Conservation (phyloP, 345 rosid genomes). For the Brassica rapa region DNA sequence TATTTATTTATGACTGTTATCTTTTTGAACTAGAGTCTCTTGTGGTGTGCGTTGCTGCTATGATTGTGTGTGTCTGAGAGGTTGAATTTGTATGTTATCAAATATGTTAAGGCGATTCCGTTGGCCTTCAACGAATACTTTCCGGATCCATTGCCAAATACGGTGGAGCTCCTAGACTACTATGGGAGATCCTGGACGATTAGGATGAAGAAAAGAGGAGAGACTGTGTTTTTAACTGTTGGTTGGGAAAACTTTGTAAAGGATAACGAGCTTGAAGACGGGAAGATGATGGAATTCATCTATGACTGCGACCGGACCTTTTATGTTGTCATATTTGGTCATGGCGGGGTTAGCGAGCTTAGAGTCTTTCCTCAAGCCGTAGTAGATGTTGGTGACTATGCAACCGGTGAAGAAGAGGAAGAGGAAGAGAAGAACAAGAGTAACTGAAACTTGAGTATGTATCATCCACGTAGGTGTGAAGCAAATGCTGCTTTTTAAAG, state of each 20-base stretch:
- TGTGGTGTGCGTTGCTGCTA: not conserved
- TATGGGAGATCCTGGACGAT: conserved; percentile 31
- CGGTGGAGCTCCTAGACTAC: conserved; percentile 5
- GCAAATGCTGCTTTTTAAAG: not conserved
- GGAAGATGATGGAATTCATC: conserved; percentile 29
- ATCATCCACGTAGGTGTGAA: conserved; percentile 1
- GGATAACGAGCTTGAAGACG: conserved; percentile 28
- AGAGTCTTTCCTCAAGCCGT: conserved; percentile 14
- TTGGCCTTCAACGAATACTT: conserved; percentile 20
- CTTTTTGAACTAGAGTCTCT: not conserved
- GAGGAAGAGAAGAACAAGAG: not conserved
- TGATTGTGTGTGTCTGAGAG: not conserved
- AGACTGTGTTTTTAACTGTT: conserved; percentile 1
- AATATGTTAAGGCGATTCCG: conserved; percentile 2
- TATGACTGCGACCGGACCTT: conserved; percentile 21
- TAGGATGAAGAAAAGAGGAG: conserved; percentile 22
- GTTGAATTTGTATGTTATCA: not conserved
- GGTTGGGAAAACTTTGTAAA: conserved; percentile 31
- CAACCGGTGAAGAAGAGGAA: not conserved
- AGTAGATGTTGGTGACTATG: conserved; percentile 27
- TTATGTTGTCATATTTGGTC: conserved; percentile 18
- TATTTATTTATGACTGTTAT: not conserved
- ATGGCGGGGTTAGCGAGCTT: not conserved
- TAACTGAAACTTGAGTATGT: not conserved
- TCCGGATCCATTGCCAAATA: conserved; percentile 12